Base-by-base conservation (phyloP, 108 stramenopile genomes). In the Phaeodactylum tricornutum region DNA sequence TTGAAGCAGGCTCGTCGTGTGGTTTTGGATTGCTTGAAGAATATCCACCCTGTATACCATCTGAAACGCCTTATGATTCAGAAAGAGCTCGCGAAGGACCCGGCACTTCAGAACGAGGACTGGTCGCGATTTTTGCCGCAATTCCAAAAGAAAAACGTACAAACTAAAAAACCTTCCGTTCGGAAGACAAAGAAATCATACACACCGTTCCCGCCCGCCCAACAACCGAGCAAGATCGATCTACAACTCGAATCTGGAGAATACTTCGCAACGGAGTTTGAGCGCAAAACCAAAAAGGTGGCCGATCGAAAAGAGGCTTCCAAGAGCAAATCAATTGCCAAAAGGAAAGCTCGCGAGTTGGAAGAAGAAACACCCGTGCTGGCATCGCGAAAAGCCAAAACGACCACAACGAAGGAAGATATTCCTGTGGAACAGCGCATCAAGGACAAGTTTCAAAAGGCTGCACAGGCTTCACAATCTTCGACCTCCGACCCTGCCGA, bases 11-110 rank as follows among this genome's bases (percentile, higher is more conserved):
- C 90, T 36, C 78, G 98, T 5, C 79, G 84, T 21, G 95, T 99
- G 21, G 89, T 99, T 7, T 49, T 94, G 45, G 98, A 99, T 56
- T 99, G 98, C 64, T 93, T 99, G 92, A 90, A 92, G 32, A 99
- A 99, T 63, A 83, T 98, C 16, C 98, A 99, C 59, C 98, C 98
- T 23, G 84, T 99, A 41, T 99, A 99, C 72, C 91, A 99, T 64
- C 93, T 99, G 58, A 99, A 99, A 75, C 78, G 93, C 35, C 83
- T 99, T 39, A 99, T 99, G 98, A 99, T 99, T 52, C 89, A 93
- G 69, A 75, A 87, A 36, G 98, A 99, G 66, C 74, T 99, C 11
- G 94, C 86, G 20, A 87, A 94, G 50, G 98, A 99, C 67, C 93
- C 94, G 28, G 81, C 78, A 45, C 66, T 99, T 5, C 59, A 68